Evolutionary conservation across 2,329 filamentous ascomycete species (phyloP).

Genomic region (Colletotrichum sp.): DNA sequence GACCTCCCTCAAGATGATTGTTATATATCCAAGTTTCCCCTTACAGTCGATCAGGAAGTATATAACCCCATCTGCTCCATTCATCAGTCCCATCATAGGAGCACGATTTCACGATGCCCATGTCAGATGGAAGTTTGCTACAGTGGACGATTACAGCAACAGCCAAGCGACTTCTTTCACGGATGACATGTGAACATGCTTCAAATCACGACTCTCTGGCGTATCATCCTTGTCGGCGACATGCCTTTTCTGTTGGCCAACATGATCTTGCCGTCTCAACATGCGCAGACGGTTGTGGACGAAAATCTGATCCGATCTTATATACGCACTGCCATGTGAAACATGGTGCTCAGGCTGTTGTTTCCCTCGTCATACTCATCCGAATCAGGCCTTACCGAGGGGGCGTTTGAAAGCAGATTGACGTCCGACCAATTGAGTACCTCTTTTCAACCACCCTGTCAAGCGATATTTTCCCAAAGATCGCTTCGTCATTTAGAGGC

Average conservation of each 20-base stretch:
- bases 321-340: too few species aligned
- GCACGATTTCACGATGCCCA: not conserved
- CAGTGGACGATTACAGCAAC: not conserved
- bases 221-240: not conserved
- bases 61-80: not conserved
- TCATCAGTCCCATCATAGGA: not conserved
- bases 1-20: not conserved
- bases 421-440: not conserved
- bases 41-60: not conserved
- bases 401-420: too few species aligned
- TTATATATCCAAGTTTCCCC: not conserved
- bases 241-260: too few species aligned
- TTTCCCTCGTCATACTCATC: too few species aligned
- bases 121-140: not conserved
- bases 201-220: not conserved
- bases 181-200: not conserved
- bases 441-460: not conserved
- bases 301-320: too few species aligned
- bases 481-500: not conserved
- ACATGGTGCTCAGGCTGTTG: too few species aligned
- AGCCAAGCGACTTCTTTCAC: not conserved
- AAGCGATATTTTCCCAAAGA: not conserved
- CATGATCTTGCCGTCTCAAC: not conserved
- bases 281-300: not conserved
- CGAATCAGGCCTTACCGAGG: too few species aligned